Evolutionary conservation across 2,329 filamentous ascomycete genomes (phyloP).

Genomic region (Coniosporium tulheliwenetii): DNA sequence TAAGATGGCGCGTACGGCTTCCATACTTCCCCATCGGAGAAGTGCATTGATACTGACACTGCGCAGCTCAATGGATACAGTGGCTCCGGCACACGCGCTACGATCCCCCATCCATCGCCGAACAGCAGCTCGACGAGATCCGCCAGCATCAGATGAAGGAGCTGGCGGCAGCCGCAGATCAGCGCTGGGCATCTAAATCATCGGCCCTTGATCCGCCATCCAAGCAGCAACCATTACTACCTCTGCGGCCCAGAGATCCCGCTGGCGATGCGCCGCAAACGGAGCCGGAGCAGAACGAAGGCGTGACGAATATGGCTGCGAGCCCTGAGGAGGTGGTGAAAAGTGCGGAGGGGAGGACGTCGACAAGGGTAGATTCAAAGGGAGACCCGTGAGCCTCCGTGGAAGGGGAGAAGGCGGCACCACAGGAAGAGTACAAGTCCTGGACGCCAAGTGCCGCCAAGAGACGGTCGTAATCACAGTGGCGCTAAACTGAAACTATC

Average conservation of each 20-base stretch:
- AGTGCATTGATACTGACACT: too few relatives aligned
- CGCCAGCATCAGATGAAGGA: slow-evolving; percentile 43
- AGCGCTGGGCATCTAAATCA: slow-evolving; percentile 43
- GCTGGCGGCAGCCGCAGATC: slow-evolving; percentile 43
- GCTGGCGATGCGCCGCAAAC: slow-evolving; percentile 20
- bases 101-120: slow-evolving; percentile 38
- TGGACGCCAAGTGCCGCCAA: too few relatives aligned
- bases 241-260: slow-evolving; percentile 26
- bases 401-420: not conserved
- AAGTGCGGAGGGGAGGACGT: slow-evolving; percentile 8
- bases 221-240: slow-evolving; percentile 30
- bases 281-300: slow-evolving; percentile 13
- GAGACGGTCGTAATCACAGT: too few relatives aligned
- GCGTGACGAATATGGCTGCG: slow-evolving; percentile 15
- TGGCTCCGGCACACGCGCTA: slow-evolving; percentile 48
- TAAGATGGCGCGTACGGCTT: slow-evolving; percentile 30
- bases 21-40: too few relatives aligned
- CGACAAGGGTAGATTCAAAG: slow-evolving; percentile 17
- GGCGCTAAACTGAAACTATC: too few relatives aligned
- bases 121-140: slow-evolving; percentile 41
- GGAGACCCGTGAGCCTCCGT: slow-evolving; percentile 7
- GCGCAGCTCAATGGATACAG: slow-evolving; percentile 44
- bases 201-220: slow-evolving; percentile 42
- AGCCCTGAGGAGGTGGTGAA: slow-evolving; percentile 16
- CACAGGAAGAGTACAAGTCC: too few relatives aligned